Evolutionary conservation across 2,329 filamentous ascomycete genomes (phyloP).

Genomic region (Chrysosporium queenslandicum): DNA sequence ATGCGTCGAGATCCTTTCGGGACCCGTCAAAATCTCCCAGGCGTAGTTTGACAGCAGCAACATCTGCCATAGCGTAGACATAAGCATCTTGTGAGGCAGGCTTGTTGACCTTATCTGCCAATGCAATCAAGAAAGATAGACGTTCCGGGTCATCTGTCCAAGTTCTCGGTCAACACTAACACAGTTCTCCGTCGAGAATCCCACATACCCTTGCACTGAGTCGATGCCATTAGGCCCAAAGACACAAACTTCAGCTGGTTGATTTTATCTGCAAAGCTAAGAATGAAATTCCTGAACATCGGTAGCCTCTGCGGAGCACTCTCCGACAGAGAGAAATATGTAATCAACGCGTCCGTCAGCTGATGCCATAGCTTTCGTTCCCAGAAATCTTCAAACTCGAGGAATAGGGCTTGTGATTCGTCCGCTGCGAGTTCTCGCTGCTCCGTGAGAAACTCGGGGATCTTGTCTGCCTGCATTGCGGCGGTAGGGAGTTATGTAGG

Average conservation of each 20-base stretch:
- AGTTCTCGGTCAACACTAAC: neutral
- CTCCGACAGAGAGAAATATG: slow-evolving; percentile 74
- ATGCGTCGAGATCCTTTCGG: slow-evolving; percentile 73
- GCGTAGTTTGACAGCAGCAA: slow-evolving; percentile 75
- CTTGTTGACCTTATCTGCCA: slow-evolving; percentile 82
- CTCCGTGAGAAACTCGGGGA: slow-evolving; percentile 83
- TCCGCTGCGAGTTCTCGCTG: slow-evolving; percentile 81
- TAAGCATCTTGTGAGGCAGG: slow-evolving; percentile 89
- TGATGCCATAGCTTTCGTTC: slow-evolving; percentile 99
- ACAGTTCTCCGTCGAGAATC: neutral
- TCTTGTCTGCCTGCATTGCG: slow-evolving; percentile 72
- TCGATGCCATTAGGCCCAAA: slow-evolving; percentile 75
- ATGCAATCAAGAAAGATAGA: slow-evolving; percentile 69
- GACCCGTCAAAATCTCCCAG: slow-evolving; percentile 71
- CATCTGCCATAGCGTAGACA: slow-evolving; percentile 85
- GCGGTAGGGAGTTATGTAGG: neutral
- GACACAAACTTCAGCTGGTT: slow-evolving; percentile 96
- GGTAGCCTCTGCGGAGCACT: slow-evolving; percentile 76
- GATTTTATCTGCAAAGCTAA: slow-evolving; percentile 96
- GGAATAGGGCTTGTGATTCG: slow-evolving; percentile 75
- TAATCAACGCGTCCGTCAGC: slow-evolving; percentile 76
- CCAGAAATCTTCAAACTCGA: slow-evolving; percentile 94
- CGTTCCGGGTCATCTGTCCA: slow-evolving; percentile 57
- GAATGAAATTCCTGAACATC: slow-evolving; percentile 89
- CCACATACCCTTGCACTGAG: slow-evolving; percentile 51